These are phyloP conservation scores for Triangularia verruculosa DNA, from an alignment of 2,329 filamentous ascomycete species.

Conservation along the genomic window DNA sequence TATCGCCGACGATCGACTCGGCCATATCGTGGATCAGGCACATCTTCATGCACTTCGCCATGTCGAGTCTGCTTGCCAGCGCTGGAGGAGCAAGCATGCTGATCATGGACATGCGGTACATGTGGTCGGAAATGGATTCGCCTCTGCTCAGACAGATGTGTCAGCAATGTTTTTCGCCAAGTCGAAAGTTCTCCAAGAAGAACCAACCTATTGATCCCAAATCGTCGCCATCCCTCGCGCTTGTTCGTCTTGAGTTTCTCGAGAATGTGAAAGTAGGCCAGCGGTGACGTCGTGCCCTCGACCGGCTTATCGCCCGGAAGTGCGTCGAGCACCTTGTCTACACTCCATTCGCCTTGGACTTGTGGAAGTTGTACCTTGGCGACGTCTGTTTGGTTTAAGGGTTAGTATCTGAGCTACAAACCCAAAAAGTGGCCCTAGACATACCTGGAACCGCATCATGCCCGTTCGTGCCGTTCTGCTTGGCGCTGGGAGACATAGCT, in stretches of 20 bases:
- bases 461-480: slow-evolving; percentile 6
- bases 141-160: slow-evolving; percentile 47
- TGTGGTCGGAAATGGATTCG: slow-evolving; percentile 96
- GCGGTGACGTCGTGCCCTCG: slow-evolving; percentile 65
- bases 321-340: slow-evolving; percentile 61
- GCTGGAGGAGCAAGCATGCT: slow-evolving; percentile 83
- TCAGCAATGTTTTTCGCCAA: slow-evolving; percentile 7
- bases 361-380: slow-evolving; percentile 32
- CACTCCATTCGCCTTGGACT: slow-evolving; percentile 50
- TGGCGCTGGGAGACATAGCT: slow-evolving; percentile 16
- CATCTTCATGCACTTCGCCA: slow-evolving; percentile 88
- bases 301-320: slow-evolving; percentile 58
- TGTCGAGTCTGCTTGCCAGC: slow-evolving; percentile 68
- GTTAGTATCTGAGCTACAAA: neutral
- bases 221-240: slow-evolving; percentile 91
- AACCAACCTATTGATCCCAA: slow-evolving; percentile 63
- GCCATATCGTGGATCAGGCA: slow-evolving; percentile 97
- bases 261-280: slow-evolving; percentile 92
- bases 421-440: neutral
- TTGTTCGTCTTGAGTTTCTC: slow-evolving; percentile 94
- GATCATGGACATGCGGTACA: slow-evolving; percentile 99
- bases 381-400: neutral
- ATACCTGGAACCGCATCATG: neutral
- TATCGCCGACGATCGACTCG: slow-evolving; percentile 90
- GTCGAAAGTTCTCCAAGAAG: neutral